Percentiles rank a stretch among this genome's conserved stretches.
phyloP scores from a whole-genome alignment of 23 red algal species.

The Rhodosorus marinus region DNA sequence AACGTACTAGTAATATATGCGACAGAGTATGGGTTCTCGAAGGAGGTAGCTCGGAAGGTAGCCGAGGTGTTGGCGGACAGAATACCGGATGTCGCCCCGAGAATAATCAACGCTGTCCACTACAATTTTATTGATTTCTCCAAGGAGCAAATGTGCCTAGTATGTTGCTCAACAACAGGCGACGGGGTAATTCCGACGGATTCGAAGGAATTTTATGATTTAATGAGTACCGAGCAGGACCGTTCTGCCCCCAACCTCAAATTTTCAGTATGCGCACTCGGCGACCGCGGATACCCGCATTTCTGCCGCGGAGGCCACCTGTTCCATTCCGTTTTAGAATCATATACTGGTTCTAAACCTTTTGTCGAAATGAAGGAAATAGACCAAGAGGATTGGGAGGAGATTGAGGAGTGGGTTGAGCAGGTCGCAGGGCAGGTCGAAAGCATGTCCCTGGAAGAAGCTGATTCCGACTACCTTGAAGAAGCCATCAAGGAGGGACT shows the following conservation, averaged over 20 bases:
- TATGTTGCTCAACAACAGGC: conserved; percentile 86
- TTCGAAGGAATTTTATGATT: conserved; percentile 38
- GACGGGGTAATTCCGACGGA: conserved; percentile 89
- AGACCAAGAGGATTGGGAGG: conserved; percentile 26
- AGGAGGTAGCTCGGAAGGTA: conserved; percentile 44
- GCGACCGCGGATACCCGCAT: conserved; percentile 77
- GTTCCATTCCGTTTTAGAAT: not conserved
- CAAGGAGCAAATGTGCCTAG: not conserved
- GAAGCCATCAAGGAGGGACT: not conserved
- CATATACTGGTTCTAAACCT: not conserved
- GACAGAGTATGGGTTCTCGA: conserved; percentile 90
- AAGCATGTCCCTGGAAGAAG: too few species aligned
- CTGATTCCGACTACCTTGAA: not conserved
- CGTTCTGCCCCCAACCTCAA: too few species aligned
- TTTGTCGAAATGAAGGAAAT: not conserved
- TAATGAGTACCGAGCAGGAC: not conserved
- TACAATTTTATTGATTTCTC: not conserved
- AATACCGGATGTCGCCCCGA: not conserved
- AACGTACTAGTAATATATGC: conserved; percentile 68
- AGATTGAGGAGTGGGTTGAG: conserved; percentile 16
- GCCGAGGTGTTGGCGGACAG: conserved; percentile 8
- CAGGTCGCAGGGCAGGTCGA: not conserved
- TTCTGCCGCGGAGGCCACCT: conserved; percentile 62
- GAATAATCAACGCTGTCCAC: not conserved
- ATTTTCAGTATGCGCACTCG: conserved; percentile 56